Evolutionary conservation across 2,329 filamentous ascomycete genomes (phyloP).

Genomic region (Talaromyces sp.): DNA sequence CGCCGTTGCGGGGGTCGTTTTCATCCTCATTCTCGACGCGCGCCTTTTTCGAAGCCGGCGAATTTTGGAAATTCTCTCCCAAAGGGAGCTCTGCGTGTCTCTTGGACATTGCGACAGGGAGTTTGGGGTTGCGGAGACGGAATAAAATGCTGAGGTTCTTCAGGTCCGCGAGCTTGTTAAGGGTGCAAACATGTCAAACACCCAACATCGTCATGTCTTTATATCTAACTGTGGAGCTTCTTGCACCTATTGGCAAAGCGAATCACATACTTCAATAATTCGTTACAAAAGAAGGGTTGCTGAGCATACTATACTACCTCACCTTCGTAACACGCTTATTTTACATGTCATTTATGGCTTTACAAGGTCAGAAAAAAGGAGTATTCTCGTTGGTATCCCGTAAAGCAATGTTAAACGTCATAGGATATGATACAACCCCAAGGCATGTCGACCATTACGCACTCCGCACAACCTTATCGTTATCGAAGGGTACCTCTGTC

Average conservation of each 20-base stretch:
- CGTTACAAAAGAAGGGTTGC: neutral
- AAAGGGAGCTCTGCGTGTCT: slow-evolving; percentile 49
- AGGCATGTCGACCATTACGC: slow-evolving; percentile 43
- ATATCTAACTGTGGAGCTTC: neutral
- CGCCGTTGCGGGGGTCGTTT: slow-evolving; percentile 27
- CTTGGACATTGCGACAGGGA: slow-evolving; percentile 46
- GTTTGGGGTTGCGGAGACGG: slow-evolving; percentile 12
- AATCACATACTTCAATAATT: neutral
- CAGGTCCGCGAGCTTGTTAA: slow-evolving; percentile 19
- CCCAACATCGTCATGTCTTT: slow-evolving; percentile 1
- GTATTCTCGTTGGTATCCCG: slow-evolving; percentile 25
- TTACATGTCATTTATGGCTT: neutral
- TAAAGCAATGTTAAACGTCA: slow-evolving; percentile 34
- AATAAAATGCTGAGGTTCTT: slow-evolving; percentile 22
- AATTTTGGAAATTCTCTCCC: slow-evolving; percentile 40
- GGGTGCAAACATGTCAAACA: slow-evolving; percentile 30
- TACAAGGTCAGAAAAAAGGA: neutral
- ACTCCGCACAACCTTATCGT: slow-evolving; percentile 63
- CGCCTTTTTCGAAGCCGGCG: slow-evolving; percentile 50
- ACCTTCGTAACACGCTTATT: neutral
- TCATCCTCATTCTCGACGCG: slow-evolving; percentile 43
- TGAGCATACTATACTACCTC: too few species aligned
- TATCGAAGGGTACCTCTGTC: slow-evolving; percentile 79
- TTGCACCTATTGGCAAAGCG: neutral
- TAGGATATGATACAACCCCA: slow-evolving; percentile 31